These are phyloP conservation scores for Arthrobotrys sinensis DNA, from an alignment of 2,329 filamentous ascomycete species.

Conservation along the genomic window DNA sequence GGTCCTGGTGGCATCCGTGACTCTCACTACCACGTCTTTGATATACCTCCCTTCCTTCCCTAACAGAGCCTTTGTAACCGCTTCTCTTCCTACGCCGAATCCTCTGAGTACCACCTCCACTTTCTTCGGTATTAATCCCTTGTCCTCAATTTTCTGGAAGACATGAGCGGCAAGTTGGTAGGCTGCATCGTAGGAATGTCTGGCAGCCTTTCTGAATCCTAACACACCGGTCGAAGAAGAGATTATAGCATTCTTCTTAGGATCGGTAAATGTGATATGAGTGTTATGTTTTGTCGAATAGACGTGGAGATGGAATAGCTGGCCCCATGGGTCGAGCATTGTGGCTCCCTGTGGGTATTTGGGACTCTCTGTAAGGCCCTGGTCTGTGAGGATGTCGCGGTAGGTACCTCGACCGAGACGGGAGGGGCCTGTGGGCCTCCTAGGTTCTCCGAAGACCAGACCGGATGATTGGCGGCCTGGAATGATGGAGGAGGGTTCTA, in stretches of 20 bases:
- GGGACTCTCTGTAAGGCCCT: not conserved
- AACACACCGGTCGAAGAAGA: constrained; percentile 87
- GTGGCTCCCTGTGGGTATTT: constrained; percentile 48
- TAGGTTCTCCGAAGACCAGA: constrained; percentile 1
- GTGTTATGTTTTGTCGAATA: constrained; percentile 94
- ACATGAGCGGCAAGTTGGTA: constrained; percentile 91
- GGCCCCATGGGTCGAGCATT: constrained; percentile 38
- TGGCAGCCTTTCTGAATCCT: constrained; percentile 86
- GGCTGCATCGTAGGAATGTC: constrained; percentile 88
- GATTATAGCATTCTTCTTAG: constrained; percentile 83
- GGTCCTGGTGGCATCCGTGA: constrained; percentile 87
- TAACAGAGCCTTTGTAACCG: constrained; percentile 88
- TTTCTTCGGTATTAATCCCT: constrained; percentile 80
- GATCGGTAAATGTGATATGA: constrained; percentile 89
- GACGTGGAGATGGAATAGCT: constrained; percentile 83
- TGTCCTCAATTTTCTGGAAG: constrained; percentile 86
- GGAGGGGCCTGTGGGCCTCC: not conserved
- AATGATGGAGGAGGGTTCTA: constrained; percentile 20
- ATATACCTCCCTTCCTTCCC: constrained; percentile 85
- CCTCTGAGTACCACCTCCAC: constrained; percentile 87
- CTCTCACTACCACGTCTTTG: constrained; percentile 80
- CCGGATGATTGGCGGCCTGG: constrained; percentile 14
- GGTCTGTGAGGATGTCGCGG: not conserved
- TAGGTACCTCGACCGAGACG: not conserved
- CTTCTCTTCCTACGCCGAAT: constrained; percentile 89